Conservation (phyloP, 331 rosid genomes). For the Dryas integrifolia region DNA sequence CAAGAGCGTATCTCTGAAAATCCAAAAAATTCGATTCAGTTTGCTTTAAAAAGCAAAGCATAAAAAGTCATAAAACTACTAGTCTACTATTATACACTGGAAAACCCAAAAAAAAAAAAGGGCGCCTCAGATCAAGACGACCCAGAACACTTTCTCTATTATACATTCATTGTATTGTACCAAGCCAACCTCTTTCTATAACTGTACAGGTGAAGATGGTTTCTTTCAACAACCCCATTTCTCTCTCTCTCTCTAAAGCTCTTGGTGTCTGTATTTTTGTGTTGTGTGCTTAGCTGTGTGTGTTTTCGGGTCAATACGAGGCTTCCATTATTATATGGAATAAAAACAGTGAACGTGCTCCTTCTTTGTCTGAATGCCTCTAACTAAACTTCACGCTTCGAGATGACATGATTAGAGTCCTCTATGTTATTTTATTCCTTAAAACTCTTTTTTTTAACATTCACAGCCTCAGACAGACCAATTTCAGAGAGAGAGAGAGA, state of each 20-base stretch:
- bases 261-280: slow-evolving; percentile 32
- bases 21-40: slow-evolving; percentile 68
- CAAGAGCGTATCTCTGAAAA: slow-evolving; percentile 83
- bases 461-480: slow-evolving; percentile 36
- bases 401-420: slow-evolving; percentile 43
- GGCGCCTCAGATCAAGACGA: slow-evolving; percentile 32
- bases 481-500: slow-evolving; percentile 39
- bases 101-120: background rate
- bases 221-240: slow-evolving; percentile 30
- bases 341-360: slow-evolving; percentile 68
- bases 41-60: slow-evolving; percentile 43
- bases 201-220: slow-evolving; percentile 42
- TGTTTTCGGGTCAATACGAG: slow-evolving; percentile 53
- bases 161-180: slow-evolving; percentile 40
- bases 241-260: background rate
- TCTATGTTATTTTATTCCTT: slow-evolving; percentile 30
- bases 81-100: background rate
- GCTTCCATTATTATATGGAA: slow-evolving; percentile 51
- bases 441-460: slow-evolving; percentile 22
- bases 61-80: slow-evolving; percentile 23
- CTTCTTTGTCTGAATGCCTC: slow-evolving; percentile 57
- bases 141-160: slow-evolving; percentile 13
- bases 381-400: slow-evolving; percentile 58
- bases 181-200: slow-evolving; percentile 23
- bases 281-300: slow-evolving; percentile 60